Base-by-base conservation (phyloP, 768 basidiomycete genomes). In the Tricholoma matsutake region DNA sequence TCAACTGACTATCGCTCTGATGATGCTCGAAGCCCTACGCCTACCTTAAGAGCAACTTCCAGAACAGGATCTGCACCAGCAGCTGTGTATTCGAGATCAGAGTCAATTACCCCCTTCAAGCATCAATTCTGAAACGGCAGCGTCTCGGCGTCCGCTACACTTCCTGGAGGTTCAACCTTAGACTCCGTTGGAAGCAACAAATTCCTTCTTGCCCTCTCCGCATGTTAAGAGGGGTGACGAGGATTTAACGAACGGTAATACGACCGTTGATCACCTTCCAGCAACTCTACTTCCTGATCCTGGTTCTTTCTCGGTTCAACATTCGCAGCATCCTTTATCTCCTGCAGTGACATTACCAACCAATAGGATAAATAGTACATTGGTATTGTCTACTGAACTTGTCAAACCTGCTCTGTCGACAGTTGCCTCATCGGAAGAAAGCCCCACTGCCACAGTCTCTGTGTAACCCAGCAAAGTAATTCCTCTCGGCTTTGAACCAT, bases 401-500 rank as follows among this genome's bases (percentile, higher is more conserved):
- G 31, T 29, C 49, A 51, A 51, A 5, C 28, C 49, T 51, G 54
- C 22, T 28, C 6, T 31, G 1, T 18, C 56, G 14, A 31, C 28
- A 45, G 16, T 14, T 16, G 8, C 18, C 32, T 39, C 58, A 14
- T 45, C 31, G 5, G 47, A 49, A 20, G 16, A 37, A 47, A 9
- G 41, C 1, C 53, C 34, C 16, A 8, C 47, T 6, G 39, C 54
- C 13, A 28, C 10, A 13, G 13, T 32, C 9, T 43, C 14, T 18
- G 11, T 60, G 9, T 29, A 39, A 18, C 28, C 59, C 14, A 28
- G 18, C 4, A 65, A 60, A 57, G 51, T 37, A 22, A 61, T 66
- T 41, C 64, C 64, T 22, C 39, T 60, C 14, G 55, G 59, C n/a
- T 82, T 81, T 62, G 62, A 63, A 34, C 64, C 73, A 28, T 66